Conservation (phyloP, 371 early-diverging fungal species). For the Syncephalastrum monosporum region DNA sequence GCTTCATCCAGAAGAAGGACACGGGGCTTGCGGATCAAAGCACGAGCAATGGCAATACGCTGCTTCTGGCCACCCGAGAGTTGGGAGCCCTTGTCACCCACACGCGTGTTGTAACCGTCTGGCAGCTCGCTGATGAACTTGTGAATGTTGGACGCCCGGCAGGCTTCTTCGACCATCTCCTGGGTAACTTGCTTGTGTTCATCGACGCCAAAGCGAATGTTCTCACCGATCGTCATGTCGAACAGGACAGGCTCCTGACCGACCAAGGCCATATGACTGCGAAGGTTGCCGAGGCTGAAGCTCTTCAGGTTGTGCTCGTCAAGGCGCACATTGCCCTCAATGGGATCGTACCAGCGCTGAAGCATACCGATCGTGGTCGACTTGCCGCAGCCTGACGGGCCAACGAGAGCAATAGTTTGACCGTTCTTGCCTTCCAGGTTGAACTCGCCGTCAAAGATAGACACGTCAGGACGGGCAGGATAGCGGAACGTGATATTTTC, state of each 20-base stretch:
- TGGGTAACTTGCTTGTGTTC: conserved; percentile 44
- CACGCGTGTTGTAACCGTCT: conserved; percentile 76
- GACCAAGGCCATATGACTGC: conserved; percentile 78
- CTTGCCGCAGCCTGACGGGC: conserved; percentile 88
- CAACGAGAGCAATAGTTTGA: conserved; percentile 86
- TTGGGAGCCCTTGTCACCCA: conserved; percentile 74
- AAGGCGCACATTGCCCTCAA: conserved; percentile 57
- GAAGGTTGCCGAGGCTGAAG: conserved; percentile 60
- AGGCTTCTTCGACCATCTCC: conserved; percentile 62
- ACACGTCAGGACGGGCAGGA: conserved; percentile 78
- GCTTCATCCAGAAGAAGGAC: conserved; percentile 91
- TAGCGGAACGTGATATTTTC: conserved; percentile 75
- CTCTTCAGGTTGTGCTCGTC: conserved; percentile 69
- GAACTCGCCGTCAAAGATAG: conserved; percentile 74
- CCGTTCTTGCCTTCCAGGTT: conserved; percentile 71
- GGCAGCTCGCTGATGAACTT: conserved; percentile 70
- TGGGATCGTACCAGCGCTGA: conserved; percentile 85
- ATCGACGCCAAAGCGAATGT: conserved; percentile 69
- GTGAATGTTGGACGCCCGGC: conserved; percentile 74
- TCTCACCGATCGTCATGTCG: conserved; percentile 76
- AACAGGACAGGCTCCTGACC: conserved; percentile 89
- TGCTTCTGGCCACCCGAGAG: conserved; percentile 92
- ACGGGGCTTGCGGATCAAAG: conserved; percentile 32
- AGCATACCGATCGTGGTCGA: conserved; percentile 81
- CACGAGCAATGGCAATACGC: conserved; percentile 60